A percentile compares a stretch with the other conserved stretches of the same genome.
These are phyloP conservation scores for Gillenia trifoliata DNA, from an alignment of 306 rosid genomes.

Conservation along the genomic window DNA sequence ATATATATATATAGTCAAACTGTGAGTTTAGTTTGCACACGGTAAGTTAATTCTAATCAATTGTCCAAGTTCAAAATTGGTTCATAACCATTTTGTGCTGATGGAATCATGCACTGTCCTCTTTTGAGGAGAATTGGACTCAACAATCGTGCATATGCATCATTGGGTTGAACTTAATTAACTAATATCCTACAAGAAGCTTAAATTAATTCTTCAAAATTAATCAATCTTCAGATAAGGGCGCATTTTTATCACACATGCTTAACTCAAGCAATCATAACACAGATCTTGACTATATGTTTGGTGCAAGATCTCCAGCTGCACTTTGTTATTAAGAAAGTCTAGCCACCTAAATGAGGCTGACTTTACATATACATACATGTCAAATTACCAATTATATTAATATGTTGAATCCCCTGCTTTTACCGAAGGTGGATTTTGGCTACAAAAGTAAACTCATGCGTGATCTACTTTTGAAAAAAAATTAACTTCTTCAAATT, in stretches of 20 bases:
- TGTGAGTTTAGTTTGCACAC: no score
- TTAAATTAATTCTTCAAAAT: no score
- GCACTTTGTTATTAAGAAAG: background rate
- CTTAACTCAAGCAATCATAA: background rate
- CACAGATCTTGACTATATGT: background rate
- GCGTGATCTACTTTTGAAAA: no score
- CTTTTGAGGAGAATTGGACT: background rate
- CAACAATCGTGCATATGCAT: background rate
- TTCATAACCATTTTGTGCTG: no score
- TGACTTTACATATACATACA: background rate
- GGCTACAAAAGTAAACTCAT: no score
- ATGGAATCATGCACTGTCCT: background rate
- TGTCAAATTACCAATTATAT: background rate
- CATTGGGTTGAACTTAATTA: background rate
- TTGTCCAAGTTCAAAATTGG: no score
- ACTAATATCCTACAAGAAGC: background rate
- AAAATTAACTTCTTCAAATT: no score
- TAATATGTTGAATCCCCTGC: no score
- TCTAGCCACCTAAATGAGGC: background rate
- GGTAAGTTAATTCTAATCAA: no score
- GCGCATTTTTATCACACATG: background rate
- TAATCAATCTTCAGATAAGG: background rate
- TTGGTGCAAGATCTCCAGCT: background rate
- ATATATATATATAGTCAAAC: no score
- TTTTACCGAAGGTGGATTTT: no score